Percentiles rank a stretch among this genome's conserved stretches.
These are phyloP conservation scores for Leccinum subtestaceum DNA, from an alignment of 768 basidiomycete genomes.

Conservation along the genomic window DNA sequence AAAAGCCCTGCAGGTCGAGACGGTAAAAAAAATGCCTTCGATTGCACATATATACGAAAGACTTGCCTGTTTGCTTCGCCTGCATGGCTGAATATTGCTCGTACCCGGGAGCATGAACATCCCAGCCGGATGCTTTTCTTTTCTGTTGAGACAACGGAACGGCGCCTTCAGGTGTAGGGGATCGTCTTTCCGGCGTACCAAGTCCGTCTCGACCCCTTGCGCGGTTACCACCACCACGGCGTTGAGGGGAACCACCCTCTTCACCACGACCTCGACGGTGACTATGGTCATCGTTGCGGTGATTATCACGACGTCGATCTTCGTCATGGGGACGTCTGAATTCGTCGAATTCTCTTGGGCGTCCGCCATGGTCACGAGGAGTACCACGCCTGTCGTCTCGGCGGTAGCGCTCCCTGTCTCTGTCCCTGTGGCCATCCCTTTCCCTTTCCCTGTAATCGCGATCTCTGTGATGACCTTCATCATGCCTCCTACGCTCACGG, in stretches of 20 bases:
- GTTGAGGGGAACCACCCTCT: slow-evolving; percentile 38
- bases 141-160: slow-evolving; percentile 81
- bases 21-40: slow-evolving; percentile 6
- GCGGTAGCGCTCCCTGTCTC: slow-evolving; percentile 39
- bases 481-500: slow-evolving; percentile 65
- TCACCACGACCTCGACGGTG: slow-evolving; percentile 35
- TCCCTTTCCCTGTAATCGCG: slow-evolving; percentile 47
- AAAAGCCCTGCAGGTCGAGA: slow-evolving; percentile 67
- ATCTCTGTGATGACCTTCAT: slow-evolving; percentile 50
- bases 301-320: slow-evolving; percentile 48
- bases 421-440: slow-evolving; percentile 26
- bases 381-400: slow-evolving; percentile 52
- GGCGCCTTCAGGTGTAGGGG: slow-evolving; percentile 87
- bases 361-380: slow-evolving; percentile 45
- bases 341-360: slow-evolving; percentile 47
- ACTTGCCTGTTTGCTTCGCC: slow-evolving; percentile 94
- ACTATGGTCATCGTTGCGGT: slow-evolving; percentile 41
- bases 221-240: slow-evolving; percentile 47
- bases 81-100: slow-evolving; percentile 94
- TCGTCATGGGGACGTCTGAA: slow-evolving; percentile 45
- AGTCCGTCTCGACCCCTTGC: slow-evolving; percentile 45
- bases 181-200: slow-evolving; percentile 76
- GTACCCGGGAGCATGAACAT: slow-evolving; percentile 92
- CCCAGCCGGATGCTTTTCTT: slow-evolving; percentile 92
- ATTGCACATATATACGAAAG: not conserved